Base-by-base conservation (phyloP, 208 protist genomes). In the Acanthamoeba healyi region DNA sequence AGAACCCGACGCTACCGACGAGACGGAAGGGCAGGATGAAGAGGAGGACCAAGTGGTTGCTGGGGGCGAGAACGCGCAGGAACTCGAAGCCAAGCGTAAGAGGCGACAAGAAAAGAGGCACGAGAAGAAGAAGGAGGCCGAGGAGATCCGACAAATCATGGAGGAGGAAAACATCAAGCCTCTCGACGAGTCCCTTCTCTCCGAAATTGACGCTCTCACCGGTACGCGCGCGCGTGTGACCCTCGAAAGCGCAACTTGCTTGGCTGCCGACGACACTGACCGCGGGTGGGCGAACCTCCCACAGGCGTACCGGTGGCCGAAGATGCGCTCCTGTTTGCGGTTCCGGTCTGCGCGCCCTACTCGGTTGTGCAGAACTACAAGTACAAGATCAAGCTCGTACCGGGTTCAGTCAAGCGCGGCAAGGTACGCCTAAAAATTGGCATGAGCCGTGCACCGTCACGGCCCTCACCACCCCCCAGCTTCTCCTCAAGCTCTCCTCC, bases 341-440 rank as follows among this genome's bases (percentile, higher is more conserved):
- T 92, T 2, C 84, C 84, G 1, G 84, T 92, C 24, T 92, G 84
- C 34, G 84, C 58, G 15, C 98, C 98, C 44, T 98, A 98, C 79
- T 74, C 91, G 26, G 95, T 96, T 32, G 51, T 98, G 26, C 63
- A 96, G n/a, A 96, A 94, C 74, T 98, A 96, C 82, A 98, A 98
- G 86, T 98, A 97, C 93, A 97, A 97, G 72, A 96, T 98, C 14
- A 98, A 98, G 94, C 51, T 98, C 29, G 93, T 94, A 32, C 97
- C 98, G 49, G 98, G 97, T 36, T 95, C 94, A 6, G 65, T 93
- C 22, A 98, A 98, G 92, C 95, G 95, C 42, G 97, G 98, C 51
- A 98, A 98, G 42, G 84, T 40, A 46, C 15, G n/a, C n/a, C n/a
- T n/a, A n/a, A n/a, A n/a, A n/a, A n/a, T n/a, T n/a, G n/a, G n/a